Evolutionary conservation across 441 rosid species (phyloP).

Genomic region (Eruca vesicaria): DNA sequence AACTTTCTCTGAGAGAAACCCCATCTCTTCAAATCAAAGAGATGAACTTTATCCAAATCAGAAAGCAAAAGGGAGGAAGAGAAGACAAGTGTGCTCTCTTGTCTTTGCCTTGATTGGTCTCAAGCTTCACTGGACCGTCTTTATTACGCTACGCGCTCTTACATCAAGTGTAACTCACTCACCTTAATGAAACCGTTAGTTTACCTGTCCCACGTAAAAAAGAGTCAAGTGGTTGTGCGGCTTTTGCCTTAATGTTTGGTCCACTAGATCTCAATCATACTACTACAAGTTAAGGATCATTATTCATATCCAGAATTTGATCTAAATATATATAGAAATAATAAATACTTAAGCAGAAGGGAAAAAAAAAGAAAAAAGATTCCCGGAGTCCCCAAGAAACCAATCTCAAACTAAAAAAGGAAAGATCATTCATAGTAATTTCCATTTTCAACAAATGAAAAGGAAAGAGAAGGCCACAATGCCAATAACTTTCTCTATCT

Average conservation of each 20-base stretch:
- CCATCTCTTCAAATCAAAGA: background rate
- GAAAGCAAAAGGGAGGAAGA: background rate
- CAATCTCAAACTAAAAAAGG: background rate
- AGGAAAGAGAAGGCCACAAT: background rate
- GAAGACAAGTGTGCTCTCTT: conserved; percentile 25
- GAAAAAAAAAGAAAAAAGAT: background rate
- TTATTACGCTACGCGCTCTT: background rate
- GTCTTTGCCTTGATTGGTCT: conserved; percentile 28
- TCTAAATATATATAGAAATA: background rate
- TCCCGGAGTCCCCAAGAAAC: conserved; percentile 32
- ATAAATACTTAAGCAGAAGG: background rate
- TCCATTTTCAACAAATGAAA: conserved; percentile 24
- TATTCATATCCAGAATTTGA: background rate
- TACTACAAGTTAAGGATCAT: conserved; percentile 6
- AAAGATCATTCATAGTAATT: conserved; percentile 28
- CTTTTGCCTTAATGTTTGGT: background rate
- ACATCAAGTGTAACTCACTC: background rate
- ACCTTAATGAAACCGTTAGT: background rate
- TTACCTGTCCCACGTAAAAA: background rate
- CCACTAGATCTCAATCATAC: background rate
- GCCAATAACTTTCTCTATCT: background rate
- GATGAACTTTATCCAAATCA: background rate
- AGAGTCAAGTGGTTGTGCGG: conserved; percentile 19
- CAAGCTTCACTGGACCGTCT: conserved; percentile 1
- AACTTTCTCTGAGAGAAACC: background rate